A percentile compares a stretch with the other conserved stretches of the same genome.
Evolutionary conservation across 2,329 filamentous ascomycete genomes (phyloP).

Genomic region (Dendryphion nanum): DNA sequence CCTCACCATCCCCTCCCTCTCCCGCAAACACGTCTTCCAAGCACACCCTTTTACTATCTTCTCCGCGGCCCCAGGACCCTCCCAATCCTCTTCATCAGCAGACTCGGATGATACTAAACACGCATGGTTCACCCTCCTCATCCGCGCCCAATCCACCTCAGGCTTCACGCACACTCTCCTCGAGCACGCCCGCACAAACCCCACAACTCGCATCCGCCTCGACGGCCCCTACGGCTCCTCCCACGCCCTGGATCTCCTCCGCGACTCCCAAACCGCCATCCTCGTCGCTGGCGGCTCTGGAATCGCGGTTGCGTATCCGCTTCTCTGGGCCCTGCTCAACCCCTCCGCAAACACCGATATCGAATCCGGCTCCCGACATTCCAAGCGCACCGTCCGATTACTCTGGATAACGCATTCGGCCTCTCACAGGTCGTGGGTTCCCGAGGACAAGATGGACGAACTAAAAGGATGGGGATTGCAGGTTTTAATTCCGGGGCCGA

Average conservation of each 20-base stretch:
- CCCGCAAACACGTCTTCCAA: constrained; percentile 54
- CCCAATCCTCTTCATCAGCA: background rate
- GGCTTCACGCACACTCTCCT: constrained; percentile 61
- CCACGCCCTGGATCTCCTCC: constrained; percentile 55
- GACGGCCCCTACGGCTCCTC: constrained; percentile 65
- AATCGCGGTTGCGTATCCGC: constrained; percentile 63
- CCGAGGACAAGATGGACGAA: constrained; percentile 49
- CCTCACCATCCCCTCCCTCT: constrained; percentile 57
- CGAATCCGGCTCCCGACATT: constrained; percentile 8
- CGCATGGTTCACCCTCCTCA: constrained; percentile 57
- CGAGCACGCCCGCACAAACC: constrained; percentile 47
- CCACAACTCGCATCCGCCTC: constrained; percentile 50
- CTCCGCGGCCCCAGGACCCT: constrained; percentile 50
- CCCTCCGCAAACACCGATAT: constrained; percentile 18
- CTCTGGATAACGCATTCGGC: constrained; percentile 60
- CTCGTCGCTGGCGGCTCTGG: constrained; percentile 64
- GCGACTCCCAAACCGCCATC: constrained; percentile 50
- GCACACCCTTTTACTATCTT: constrained; percentile 68
- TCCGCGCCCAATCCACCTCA: constrained; percentile 52
- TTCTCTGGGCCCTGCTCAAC: constrained; percentile 53
- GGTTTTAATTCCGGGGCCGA: constrained; percentile 56
- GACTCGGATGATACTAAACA: constrained; percentile 38
- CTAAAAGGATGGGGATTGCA: constrained; percentile 51
- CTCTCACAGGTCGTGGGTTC: constrained; percentile 56
- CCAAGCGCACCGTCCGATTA: constrained; percentile 46